These are phyloP conservation scores for Gorgonomyces haynaldii DNA, from an alignment of 192 early-diverging fungal species.

Conservation along the genomic window DNA sequence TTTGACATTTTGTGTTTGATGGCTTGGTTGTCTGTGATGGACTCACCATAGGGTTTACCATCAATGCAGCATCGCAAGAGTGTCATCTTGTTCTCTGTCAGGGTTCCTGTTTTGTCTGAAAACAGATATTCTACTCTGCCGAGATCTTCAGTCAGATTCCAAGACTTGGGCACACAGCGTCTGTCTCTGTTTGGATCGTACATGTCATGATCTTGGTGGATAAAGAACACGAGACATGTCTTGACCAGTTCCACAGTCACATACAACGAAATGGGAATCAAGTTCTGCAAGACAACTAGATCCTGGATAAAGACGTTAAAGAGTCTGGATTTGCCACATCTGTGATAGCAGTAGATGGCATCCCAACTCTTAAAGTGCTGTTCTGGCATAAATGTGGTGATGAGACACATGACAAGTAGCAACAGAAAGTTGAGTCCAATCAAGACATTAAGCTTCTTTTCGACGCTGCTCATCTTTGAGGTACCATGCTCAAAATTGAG, in stretches of 20 bases:
- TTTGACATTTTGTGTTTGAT: too few species aligned
- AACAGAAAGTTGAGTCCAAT: too few species aligned
- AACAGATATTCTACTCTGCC: constrained; percentile 72
- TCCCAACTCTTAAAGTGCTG: too few species aligned
- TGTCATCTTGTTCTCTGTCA: constrained; percentile 49
- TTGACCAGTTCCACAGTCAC: constrained; percentile 89
- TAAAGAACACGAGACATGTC: constrained; percentile 81
- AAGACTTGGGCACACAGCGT: constrained; percentile 71
- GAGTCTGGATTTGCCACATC: too few species aligned
- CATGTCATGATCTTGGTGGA: constrained; percentile 82
- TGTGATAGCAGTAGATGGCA: too few species aligned
- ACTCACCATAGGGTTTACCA: too few species aligned
- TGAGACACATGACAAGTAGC: too few species aligned
- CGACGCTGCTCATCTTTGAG: constrained; percentile 77
- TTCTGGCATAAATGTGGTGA: too few species aligned
- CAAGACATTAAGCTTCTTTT: constrained; percentile 82
- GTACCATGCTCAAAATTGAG: constrained; percentile 83
- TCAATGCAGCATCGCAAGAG: constrained; percentile 88
- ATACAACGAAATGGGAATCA: constrained; percentile 93
- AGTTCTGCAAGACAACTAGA: constrained; percentile 86
- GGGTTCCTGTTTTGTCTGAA: constrained; percentile 80
- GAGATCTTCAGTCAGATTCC: constrained; percentile 80
- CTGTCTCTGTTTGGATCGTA: constrained; percentile 66
- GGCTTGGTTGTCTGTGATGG: too few species aligned
- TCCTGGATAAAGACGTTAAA: constrained; percentile 43